Percentiles rank a stretch among this genome's conserved stretches.
phyloP scores from a whole-genome alignment of 768 basidiomycete species.

The Podaxis rugospora region DNA sequence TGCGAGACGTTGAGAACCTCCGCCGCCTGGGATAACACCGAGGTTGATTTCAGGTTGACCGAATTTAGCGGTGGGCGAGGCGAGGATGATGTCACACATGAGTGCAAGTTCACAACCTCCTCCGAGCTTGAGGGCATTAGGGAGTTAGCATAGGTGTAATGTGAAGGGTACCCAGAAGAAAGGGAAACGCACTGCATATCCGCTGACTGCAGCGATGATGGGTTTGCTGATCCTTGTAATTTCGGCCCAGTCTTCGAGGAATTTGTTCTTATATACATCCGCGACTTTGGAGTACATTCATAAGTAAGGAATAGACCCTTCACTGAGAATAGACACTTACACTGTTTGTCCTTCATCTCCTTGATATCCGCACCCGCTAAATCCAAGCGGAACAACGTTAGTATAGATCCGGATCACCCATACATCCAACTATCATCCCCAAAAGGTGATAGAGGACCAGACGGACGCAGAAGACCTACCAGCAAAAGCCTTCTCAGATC shows the following conservation, averaged over 20 bases:
- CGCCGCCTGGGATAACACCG: conserved; percentile 92
- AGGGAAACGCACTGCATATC: conserved; percentile 67
- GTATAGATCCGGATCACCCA: not conserved
- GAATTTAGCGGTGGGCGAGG: conserved; percentile 85
- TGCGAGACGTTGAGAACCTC: conserved; percentile 89
- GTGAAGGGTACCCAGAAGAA: not conserved
- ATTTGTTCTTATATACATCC: conserved; percentile 85
- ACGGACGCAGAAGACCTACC: conserved; percentile 41
- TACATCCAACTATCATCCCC: not conserved
- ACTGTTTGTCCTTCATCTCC: conserved; percentile 97
- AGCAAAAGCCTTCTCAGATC: conserved; percentile 90
- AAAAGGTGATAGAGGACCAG: not conserved
- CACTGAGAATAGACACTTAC: conserved; percentile 37
- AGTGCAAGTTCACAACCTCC: conserved; percentile 97
- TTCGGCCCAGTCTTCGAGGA: conserved; percentile 80
- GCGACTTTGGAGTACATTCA: conserved; percentile 44
- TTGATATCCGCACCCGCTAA: conserved; percentile 97
- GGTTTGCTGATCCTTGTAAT: conserved; percentile 80
- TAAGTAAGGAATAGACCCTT: not conserved
- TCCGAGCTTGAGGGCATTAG: conserved; percentile 52
- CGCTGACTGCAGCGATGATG: conserved; percentile 93
- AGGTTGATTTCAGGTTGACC: conserved; percentile 97
- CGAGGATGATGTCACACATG: conserved; percentile 94
- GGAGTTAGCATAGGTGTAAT: not conserved
- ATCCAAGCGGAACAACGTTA: not conserved